These are phyloP conservation scores for Irpex sp. DNA, from an alignment of 1,284 basidiomycete species.

Conservation along the genomic window DNA sequence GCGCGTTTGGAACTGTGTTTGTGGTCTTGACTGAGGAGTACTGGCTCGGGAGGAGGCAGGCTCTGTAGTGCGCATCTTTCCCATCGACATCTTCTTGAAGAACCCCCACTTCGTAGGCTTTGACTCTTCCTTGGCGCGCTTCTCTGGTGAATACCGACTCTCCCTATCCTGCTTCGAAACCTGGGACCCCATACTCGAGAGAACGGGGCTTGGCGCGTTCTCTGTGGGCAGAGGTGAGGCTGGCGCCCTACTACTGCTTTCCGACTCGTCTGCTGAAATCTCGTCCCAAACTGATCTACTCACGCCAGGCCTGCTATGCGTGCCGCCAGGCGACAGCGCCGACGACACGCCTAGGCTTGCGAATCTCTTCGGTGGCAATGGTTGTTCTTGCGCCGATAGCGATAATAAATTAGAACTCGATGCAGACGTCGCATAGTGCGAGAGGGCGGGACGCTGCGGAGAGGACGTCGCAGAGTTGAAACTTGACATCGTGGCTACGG, in stretches of 20 bases:
- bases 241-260: slow-evolving; percentile 4
- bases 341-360: slow-evolving; percentile 59
- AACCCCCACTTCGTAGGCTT: slow-evolving; percentile 85
- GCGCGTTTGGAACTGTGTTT: slow-evolving; percentile 11
- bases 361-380: slow-evolving; percentile 50
- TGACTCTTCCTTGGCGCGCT: slow-evolving; percentile 36
- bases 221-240: slow-evolving; percentile 4
- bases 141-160: slow-evolving; percentile 9
- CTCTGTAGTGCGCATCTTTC: slow-evolving; percentile 66
- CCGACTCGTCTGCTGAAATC: slow-evolving; percentile 23
- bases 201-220: slow-evolving; percentile 4
- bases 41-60: slow-evolving; percentile 34
- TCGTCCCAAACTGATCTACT: slow-evolving; percentile 31
- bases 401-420: slow-evolving; percentile 62
- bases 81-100: slow-evolving; percentile 96
- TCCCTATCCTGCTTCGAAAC: slow-evolving; percentile 11
- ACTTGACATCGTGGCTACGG: slow-evolving; percentile 15
- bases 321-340: slow-evolving; percentile 21
- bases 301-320: slow-evolving; percentile 20
- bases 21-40: slow-evolving; percentile 21
- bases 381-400: slow-evolving; percentile 30
- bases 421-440: slow-evolving; percentile 54
- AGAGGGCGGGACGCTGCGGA: slow-evolving; percentile 39
- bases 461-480: slow-evolving; percentile 26
- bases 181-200: slow-evolving; percentile 7